Evolutionary conservation across 2,329 filamentous ascomycete species (phyloP).

Genomic region (Fusarium verticillioides): DNA sequence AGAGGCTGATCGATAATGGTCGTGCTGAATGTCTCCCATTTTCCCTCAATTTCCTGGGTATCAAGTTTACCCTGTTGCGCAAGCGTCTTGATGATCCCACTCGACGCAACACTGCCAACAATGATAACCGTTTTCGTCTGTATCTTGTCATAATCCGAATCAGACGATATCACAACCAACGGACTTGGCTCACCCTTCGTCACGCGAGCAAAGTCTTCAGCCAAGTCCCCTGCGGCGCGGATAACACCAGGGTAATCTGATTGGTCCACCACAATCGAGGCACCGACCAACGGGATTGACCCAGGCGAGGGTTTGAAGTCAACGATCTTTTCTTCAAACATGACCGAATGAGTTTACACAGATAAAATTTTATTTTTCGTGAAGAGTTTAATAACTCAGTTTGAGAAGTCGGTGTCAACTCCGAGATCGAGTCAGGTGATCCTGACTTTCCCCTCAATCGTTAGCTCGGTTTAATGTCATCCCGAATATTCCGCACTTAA

Average conservation of each 20-base stretch:
- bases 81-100: neutral
- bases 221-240: slow-evolving; percentile 23
- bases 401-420: neutral
- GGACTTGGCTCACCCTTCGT: neutral
- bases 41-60: neutral
- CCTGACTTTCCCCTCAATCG: neutral
- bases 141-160: neutral
- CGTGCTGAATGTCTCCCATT: slow-evolving; percentile 30
- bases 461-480: slow-evolving; percentile 4
- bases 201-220: slow-evolving; percentile 19
- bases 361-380: too few species aligned
- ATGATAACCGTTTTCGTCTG: neutral
- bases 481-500: neutral
- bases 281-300: slow-evolving; percentile 11
- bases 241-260: slow-evolving; percentile 18
- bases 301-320: neutral
- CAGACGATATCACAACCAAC: neutral
- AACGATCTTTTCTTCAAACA: slow-evolving; percentile 27
- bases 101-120: slow-evolving; percentile 2
- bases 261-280: slow-evolving; percentile 22
- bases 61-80: neutral
- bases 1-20: neutral
- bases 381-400: neutral
- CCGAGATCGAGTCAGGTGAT: slow-evolving; percentile 2
- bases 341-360: neutral